Base-by-base conservation (phyloP, 192 early-diverging fungal genomes). In the Oehlia diaphana region DNA sequence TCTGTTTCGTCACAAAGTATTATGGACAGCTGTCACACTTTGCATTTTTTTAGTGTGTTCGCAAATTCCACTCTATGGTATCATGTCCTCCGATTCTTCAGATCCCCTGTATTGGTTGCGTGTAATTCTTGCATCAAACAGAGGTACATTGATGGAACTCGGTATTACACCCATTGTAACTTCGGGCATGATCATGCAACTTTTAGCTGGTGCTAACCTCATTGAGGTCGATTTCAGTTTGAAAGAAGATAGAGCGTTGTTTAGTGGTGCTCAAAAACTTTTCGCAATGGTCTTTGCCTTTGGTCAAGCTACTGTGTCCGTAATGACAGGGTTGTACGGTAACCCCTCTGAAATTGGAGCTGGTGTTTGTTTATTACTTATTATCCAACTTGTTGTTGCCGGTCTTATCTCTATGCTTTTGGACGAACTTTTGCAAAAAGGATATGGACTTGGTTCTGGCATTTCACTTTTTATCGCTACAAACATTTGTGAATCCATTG, bases 41-140 rank as follows among this genome's bases (percentile, higher is more conserved):
- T 97, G 99, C 87, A 96, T 99, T 82, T 99, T 98, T 92, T 91
- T 99, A 84, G 97, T 99, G 61, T 96, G 96, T 88, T 99, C 98
- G 13, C 98, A 99, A 88, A 96, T 99, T 64, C 98, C 98, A 19
- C 90, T 99, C 76, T 99, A 98, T 88, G 98, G 98, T 78, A 99
- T 99, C 87, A 98, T 99, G 98, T 98, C 97, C 62, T 95, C 94
- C n/a, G 97, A 99, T 81, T 97, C 97, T 16, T 93, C 95, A 63
- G 98, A 99, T 88, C 98, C 98, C 31, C 89, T 99, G 79, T 99
- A 98, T 90, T 99, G 98, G 98, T 93, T 99, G 92, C 95, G 98
- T 91, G 96, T 97, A 47, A 99, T 99, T 82, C 91, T 99, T 77
- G 98, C 98, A 64, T 98, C 96, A 49, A 99, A 99, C 91, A 93